Conservation (phyloP, 2,329 filamentous ascomycete species). For the Seiridium cupressi region DNA sequence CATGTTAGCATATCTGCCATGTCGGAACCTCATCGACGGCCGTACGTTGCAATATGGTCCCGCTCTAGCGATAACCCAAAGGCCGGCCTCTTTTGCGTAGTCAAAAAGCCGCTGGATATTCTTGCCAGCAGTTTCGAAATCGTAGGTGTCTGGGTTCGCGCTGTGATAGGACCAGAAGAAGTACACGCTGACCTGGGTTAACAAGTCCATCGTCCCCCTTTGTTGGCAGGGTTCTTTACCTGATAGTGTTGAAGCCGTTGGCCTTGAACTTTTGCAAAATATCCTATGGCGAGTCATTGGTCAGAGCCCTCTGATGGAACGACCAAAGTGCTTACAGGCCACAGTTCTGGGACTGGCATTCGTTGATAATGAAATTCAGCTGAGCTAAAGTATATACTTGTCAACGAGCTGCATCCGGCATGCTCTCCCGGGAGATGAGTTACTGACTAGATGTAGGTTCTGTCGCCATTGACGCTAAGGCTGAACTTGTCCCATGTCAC, state of each 20-base stretch:
- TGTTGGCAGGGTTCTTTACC: background rate
- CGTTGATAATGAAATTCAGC: constrained; percentile 54
- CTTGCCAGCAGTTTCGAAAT: constrained; percentile 49
- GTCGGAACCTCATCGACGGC: background rate
- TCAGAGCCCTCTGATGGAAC: background rate
- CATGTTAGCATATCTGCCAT: background rate
- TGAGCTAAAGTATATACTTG: constrained; percentile 23
- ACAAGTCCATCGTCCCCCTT: background rate
- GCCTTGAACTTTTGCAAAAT: constrained; percentile 19
- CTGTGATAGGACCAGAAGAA: constrained; percentile 52
- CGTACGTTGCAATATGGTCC: constrained; percentile 47
- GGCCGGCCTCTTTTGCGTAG: constrained; percentile 47
- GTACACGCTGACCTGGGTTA: constrained; percentile 34
- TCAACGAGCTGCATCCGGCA: background rate
- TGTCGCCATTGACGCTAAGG: constrained; percentile 45
- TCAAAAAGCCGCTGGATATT: constrained; percentile 49
- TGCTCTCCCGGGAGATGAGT: background rate
- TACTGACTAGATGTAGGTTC: constrained; percentile 42
- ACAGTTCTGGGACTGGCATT: constrained; percentile 52
- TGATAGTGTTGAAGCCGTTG: constrained; percentile 13
- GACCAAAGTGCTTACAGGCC: constrained; percentile 30
- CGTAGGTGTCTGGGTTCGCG: constrained; percentile 40
- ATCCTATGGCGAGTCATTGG: constrained; percentile 6
- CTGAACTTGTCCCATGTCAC: constrained; percentile 54
- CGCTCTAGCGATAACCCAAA: constrained; percentile 49